Percentiles rank a stretch among this genome's conserved stretches.
Conservation (phyloP, 352 stramenopile genomes). For the Globisporangium cystogenes region DNA sequence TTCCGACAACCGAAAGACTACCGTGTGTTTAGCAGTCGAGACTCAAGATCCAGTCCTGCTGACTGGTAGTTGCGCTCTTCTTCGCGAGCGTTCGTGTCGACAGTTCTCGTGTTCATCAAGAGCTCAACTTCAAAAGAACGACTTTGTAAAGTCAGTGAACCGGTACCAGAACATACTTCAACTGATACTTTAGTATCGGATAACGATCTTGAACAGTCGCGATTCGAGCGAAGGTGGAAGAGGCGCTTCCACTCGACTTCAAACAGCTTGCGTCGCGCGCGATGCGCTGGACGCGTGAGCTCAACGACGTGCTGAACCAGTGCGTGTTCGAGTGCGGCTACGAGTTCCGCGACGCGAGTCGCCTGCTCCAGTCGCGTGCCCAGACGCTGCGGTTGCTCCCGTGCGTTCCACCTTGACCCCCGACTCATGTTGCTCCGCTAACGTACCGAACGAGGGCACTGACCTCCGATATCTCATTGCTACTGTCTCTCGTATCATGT, state of each 20-base stretch:
- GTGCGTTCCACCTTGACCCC: conserved; percentile 13
- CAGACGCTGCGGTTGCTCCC: conserved; percentile 35
- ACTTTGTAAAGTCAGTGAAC: too few species aligned
- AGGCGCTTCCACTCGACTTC: not conserved
- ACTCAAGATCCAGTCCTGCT: too few species aligned
- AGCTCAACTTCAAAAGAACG: too few species aligned
- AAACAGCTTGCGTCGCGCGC: not conserved
- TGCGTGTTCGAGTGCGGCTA: conserved; percentile 74
- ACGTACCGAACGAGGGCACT: not conserved
- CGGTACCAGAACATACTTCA: too few species aligned
- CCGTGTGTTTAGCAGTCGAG: too few species aligned
- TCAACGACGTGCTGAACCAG: conserved; percentile 64
- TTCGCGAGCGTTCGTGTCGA: too few species aligned
- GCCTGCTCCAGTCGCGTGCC: conserved; percentile 32
- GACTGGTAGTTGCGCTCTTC: too few species aligned
- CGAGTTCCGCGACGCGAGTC: conserved; percentile 45
- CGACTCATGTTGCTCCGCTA: not conserved
- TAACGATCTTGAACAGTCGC: too few species aligned
- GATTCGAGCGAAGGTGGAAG: too few species aligned
- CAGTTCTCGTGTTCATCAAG: too few species aligned
- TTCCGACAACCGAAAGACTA: too few species aligned
- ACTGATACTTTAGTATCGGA: too few species aligned
- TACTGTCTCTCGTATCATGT: not conserved
- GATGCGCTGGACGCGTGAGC: conserved; percentile 64
- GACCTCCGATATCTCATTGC: not conserved